Evolutionary conservation across 1,284 basidiomycete species (phyloP), one percentile per base, ranked within the genome.

Genomic region (Leucoagaricus sp.): DNA sequence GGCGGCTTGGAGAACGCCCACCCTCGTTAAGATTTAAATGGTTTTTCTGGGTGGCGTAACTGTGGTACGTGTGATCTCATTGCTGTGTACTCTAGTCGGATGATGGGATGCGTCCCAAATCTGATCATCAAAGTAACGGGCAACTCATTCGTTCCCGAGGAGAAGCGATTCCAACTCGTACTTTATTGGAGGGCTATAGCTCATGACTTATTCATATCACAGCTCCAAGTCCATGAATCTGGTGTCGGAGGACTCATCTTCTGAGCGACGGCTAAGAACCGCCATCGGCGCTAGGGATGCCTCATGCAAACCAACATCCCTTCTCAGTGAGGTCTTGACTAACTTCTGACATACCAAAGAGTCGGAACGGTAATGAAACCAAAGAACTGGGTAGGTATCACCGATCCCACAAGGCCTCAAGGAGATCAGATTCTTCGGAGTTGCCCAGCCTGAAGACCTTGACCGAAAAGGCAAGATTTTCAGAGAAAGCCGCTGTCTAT

Each of bases 381-480:
- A 28, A 19, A 38, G 6, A 36, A 17, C 4, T 3, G 44, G 15
- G 28, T 10, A 26, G 2, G 23, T 2, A 8, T 21, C 31, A 23
- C 42, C 29, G 42, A 46, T 23, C 41, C 19, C 25, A 25, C 10
- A 29, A 23, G 23, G 26, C 46, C 13, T 26, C 31, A 23, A 40
- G 23, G n/a, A 19, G 6, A 54, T 54, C 53, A 54, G 26, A 23
- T 54, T 54, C 33, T 23, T 26, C 45, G 53, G 34, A 29, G 53
- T 54, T 54, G 7, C 28, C 51, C 51, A 42, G 15, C 2, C 17
- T 12, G 19, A 12, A n/a, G 17, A 33, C 12, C 26, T 23, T 6
- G n/a, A 13, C 15, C n/a, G 13, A 53, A 12, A 36, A 45, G 42
- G 51, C 5, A 46, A 36, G 42, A 42, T 25, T 48, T 33, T 41